These are phyloP conservation scores for Kondoa malvinella DNA, from an alignment of 768 basidiomycete species.

Conservation along the genomic window DNA sequence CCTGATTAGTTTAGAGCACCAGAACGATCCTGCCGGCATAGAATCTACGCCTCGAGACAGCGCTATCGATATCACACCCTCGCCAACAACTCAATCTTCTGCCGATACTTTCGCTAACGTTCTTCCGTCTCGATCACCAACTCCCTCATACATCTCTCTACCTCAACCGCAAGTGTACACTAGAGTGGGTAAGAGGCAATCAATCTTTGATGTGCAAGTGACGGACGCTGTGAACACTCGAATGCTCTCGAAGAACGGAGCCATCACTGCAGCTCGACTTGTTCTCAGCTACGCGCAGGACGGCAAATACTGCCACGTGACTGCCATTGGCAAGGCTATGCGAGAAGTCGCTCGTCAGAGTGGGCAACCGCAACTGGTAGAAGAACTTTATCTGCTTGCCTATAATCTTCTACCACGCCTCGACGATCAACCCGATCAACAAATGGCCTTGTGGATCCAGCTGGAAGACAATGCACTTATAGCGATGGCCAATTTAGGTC, in stretches of 20 bases:
- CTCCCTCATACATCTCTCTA: neutral
- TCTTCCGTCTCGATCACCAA: neutral
- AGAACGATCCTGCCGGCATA: too few species aligned
- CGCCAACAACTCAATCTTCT: too few species aligned
- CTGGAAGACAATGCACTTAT: conserved; percentile 84
- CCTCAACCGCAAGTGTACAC: neutral
- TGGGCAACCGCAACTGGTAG: conserved; percentile 27
- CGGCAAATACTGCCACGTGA: neutral
- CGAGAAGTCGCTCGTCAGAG: neutral
- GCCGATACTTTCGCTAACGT: too few species aligned
- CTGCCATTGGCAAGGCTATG: neutral
- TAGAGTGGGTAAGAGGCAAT: neutral
- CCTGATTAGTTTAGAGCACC: too few species aligned
- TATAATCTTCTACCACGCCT: conserved; percentile 45
- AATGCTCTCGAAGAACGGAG: neutral
- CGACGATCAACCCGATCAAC: conserved; percentile 37
- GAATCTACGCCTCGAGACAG: too few species aligned
- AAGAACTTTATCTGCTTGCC: conserved; percentile 49
- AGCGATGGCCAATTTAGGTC: conserved; percentile 62
- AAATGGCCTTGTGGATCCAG: conserved; percentile 49
- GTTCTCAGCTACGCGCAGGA: neutral
- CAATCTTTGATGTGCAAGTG: neutral
- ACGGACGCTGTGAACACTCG: neutral
- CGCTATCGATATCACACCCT: too few species aligned
- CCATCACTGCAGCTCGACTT: neutral